Conservation (phyloP, 1,284 basidiomycete species). For the Tilletiopsis washingtonensis region DNA sequence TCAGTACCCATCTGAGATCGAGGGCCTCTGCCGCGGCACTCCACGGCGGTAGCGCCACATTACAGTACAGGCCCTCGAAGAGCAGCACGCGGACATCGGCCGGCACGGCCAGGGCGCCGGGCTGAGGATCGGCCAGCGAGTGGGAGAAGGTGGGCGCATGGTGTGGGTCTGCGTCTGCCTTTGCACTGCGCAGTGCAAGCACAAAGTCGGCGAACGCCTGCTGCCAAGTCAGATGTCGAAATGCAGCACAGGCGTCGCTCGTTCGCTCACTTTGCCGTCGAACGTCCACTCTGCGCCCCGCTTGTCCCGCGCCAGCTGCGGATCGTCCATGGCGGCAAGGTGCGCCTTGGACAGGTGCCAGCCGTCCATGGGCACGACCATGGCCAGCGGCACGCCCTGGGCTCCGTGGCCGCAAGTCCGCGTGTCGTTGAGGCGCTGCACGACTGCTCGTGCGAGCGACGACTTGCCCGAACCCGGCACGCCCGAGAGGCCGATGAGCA, state of each 20-base stretch:
- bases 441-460: conserved; percentile 58
- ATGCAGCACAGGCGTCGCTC: neutral
- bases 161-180: neutral
- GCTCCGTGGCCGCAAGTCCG: neutral
- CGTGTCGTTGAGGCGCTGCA: conserved; percentile 39
- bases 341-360: conserved; percentile 61
- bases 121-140: conserved; percentile 55
- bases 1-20: conserved; percentile 72
- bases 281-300: conserved; percentile 44
- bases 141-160: conserved; percentile 60
- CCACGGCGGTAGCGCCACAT: conserved; percentile 69
- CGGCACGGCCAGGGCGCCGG: conserved; percentile 53
- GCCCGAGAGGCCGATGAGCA: conserved; percentile 65
- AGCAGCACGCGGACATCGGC: conserved; percentile 66
- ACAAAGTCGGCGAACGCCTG: conserved; percentile 33
- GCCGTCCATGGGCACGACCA: conserved; percentile 70
- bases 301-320: conserved; percentile 36
- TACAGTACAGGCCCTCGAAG: conserved; percentile 75
- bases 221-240: neutral
- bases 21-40: conserved; percentile 58
- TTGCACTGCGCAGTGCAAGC: conserved; percentile 1
- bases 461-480: conserved; percentile 79
- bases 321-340: conserved; percentile 61
- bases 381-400: conserved; percentile 44
- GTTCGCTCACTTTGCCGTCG: conserved; percentile 19